Evolutionary conservation across 495 filamentous ascomycete genomes (phyloP).

Genomic region (Amniculicola lignicola): DNA sequence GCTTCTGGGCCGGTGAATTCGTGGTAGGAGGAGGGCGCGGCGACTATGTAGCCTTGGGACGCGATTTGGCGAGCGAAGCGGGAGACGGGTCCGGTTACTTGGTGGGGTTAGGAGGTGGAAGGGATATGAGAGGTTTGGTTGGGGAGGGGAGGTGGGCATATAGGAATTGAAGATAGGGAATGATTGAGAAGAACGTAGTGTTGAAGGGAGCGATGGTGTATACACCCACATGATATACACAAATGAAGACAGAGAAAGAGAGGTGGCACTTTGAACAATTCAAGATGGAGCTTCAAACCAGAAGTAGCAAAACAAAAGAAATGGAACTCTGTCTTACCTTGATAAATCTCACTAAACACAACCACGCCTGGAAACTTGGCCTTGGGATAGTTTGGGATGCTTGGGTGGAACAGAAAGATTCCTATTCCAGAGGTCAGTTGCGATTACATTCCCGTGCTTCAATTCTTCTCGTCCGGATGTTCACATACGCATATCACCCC

Average conservation of each 20-base stretch:
- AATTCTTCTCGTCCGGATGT: not conserved
- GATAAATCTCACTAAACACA: conserved; percentile 93
- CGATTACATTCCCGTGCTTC: not conserved
- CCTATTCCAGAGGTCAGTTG: conserved; percentile 48
- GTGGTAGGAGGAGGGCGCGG: conserved; percentile 86
- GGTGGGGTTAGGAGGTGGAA: conserved; percentile 1
- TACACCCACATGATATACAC: not conserved
- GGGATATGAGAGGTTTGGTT: not conserved
- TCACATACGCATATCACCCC: conserved; percentile 60
- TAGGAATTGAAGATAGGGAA: not conserved
- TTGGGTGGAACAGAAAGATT: conserved; percentile 85
- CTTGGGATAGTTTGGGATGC: conserved; percentile 77
- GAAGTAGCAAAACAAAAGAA: conserved; percentile 6
- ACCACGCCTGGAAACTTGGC: conserved; percentile 89
- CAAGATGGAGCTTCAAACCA: not conserved
- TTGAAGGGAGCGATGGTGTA: not conserved
- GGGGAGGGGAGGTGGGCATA: not conserved
- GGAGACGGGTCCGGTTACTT: conserved; percentile 88
- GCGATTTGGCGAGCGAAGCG: conserved; percentile 91
- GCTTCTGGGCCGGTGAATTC: conserved; percentile 86
- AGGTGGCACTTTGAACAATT: not conserved
- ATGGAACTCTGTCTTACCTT: conserved; percentile 57
- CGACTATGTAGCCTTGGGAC: conserved; percentile 90
- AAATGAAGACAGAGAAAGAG: conserved; percentile 1
- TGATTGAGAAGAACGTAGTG: not conserved